These are phyloP conservation scores for Gossypium lobatum DNA, from an alignment of 441 rosid genomes.

Conservation along the genomic window DNA sequence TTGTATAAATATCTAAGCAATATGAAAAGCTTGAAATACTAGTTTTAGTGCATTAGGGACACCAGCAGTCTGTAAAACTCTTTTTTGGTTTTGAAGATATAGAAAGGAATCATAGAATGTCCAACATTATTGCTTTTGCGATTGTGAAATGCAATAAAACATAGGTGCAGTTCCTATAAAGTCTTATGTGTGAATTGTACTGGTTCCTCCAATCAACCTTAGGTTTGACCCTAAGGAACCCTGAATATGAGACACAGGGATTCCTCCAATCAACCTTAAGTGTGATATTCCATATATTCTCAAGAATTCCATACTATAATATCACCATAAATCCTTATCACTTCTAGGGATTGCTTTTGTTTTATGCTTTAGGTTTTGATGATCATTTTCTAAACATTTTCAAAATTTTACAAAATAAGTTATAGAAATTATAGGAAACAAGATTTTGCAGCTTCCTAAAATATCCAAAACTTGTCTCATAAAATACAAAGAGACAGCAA, in stretches of 20 bases:
- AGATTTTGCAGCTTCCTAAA: neutral
- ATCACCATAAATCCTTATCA: neutral
- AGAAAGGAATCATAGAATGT: neutral
- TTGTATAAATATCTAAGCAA: neutral
- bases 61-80: neutral
- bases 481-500: neutral
- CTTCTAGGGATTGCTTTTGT: neutral
- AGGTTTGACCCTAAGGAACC: neutral
- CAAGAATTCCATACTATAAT: neutral
- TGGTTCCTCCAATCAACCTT: neutral
- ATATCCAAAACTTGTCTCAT: neutral
- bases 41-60: neutral
- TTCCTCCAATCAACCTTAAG: conserved; percentile 1
- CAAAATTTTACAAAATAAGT: neutral
- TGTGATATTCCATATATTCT: neutral
- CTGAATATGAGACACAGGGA: neutral
- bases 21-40: neutral
- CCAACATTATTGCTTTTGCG: neutral
- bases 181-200: neutral
- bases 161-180: neutral
- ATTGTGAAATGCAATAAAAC: neutral
- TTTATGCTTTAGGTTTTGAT: neutral
- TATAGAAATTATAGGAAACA: neutral
- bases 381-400: neutral
- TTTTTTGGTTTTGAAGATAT: neutral